These are phyloP conservation scores for Didymella glomerata DNA, from an alignment of 2,329 filamentous ascomycete species.

Conservation along the genomic window DNA sequence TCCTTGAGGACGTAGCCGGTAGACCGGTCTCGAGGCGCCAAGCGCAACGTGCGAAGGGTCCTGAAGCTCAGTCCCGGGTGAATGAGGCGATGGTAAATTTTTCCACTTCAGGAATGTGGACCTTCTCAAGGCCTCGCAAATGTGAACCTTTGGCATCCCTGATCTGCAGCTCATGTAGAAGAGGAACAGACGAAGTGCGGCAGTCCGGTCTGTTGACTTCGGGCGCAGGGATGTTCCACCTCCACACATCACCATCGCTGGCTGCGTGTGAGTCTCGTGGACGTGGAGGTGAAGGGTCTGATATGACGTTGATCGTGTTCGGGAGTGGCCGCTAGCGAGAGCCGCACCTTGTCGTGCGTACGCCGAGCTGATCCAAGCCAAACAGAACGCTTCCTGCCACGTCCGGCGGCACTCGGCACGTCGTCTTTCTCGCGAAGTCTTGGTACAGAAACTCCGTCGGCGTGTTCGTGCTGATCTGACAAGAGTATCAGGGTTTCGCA, in stretches of 20 bases:
- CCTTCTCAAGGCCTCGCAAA: neutral
- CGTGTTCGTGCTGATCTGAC: neutral
- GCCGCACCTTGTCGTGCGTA: slow-evolving; percentile 28
- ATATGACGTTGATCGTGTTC: slow-evolving; percentile 31
- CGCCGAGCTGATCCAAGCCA: slow-evolving; percentile 13
- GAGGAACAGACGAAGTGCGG: neutral
- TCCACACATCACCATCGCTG: neutral
- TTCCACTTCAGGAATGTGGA: slow-evolving; percentile 31
- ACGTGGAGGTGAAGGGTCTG: slow-evolving; percentile 5
- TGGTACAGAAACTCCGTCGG: neutral
- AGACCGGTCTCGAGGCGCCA: slow-evolving; percentile 23
- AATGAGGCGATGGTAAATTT: slow-evolving; percentile 27
- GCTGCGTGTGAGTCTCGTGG: neutral
- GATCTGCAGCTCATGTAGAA: neutral
- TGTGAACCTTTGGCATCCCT: neutral
- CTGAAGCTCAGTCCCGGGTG: slow-evolving; percentile 1
- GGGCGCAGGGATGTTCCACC: slow-evolving; percentile 4
- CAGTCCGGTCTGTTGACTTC: neutral
- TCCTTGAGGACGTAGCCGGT: slow-evolving; percentile 4
- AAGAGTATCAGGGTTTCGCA: neutral
- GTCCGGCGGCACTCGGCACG: slow-evolving; percentile 17
- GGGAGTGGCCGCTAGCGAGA: slow-evolving; percentile 33
- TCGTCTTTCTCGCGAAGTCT: neutral
- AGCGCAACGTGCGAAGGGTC: slow-evolving; percentile 17
- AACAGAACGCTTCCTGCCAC: neutral